Conservation (phyloP, 2,329 filamentous ascomycete genomes). For the Fusarium sp. region DNA sequence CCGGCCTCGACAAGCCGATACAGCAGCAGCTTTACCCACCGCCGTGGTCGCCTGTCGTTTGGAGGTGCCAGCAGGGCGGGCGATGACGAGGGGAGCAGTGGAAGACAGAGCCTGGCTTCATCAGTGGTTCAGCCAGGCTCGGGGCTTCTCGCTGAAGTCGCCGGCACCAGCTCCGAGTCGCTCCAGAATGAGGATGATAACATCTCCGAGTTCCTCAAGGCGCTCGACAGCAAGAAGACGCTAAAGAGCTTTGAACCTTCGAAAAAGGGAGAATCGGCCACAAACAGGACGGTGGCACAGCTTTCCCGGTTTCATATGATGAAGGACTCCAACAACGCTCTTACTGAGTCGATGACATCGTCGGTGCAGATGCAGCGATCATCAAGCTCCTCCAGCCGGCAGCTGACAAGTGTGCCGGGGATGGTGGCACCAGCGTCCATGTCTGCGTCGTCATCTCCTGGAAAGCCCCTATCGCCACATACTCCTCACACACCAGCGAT, state of each 20-base stretch:
- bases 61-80: conserved; percentile 74
- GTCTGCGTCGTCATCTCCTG: conserved; percentile 89
- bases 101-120: conserved; percentile 80
- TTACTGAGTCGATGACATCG: conserved; percentile 94
- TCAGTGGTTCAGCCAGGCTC: conserved; percentile 81
- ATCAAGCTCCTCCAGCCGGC: conserved; percentile 77
- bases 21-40: conserved; percentile 93
- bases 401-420: conserved; percentile 70
- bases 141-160: conserved; percentile 79
- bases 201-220: conserved; percentile 91
- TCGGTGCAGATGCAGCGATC: conserved; percentile 88
- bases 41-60: conserved; percentile 81
- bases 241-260: conserved; percentile 80
- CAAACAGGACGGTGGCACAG: conserved; percentile 81
- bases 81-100: conserved; percentile 83
- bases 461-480: conserved; percentile 89
- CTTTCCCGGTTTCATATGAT: conserved; percentile 88
- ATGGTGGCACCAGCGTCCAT: conserved; percentile 80
- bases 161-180: conserved; percentile 74
- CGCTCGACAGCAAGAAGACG: conserved; percentile 90
- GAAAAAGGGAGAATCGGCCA: conserved; percentile 75
- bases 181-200: conserved; percentile 86
- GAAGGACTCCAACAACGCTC: conserved; percentile 86
- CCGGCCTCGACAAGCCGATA: conserved; percentile 84
- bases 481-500: conserved; percentile 95